A percentile compares a stretch with the other conserved stretches of the same genome.
These are phyloP conservation scores for Phyllosticta citribraziliensis DNA, from an alignment of 2,329 filamentous ascomycete genomes.

Conservation along the genomic window DNA sequence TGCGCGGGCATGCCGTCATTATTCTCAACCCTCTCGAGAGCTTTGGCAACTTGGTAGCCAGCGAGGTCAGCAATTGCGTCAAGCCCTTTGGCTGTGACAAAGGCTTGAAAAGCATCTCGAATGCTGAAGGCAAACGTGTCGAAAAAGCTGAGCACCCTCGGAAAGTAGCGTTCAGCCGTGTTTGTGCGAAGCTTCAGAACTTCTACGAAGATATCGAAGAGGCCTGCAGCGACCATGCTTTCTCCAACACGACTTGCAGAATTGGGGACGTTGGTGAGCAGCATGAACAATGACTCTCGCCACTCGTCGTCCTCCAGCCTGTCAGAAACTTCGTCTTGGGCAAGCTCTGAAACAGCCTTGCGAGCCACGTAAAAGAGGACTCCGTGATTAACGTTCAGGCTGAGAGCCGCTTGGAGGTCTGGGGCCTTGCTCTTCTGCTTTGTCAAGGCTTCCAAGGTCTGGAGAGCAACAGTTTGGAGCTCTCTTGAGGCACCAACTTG, in stretches of 20 bases:
- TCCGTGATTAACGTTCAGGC: slow-evolving; percentile 92
- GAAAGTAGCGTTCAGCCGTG: slow-evolving; percentile 74
- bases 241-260: slow-evolving; percentile 60
- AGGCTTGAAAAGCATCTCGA: slow-evolving; percentile 70
- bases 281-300: slow-evolving; percentile 81
- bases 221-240: slow-evolving; percentile 77
- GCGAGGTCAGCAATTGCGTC: slow-evolving; percentile 86
- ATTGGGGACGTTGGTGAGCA: slow-evolving; percentile 71
- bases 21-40: slow-evolving; percentile 54
- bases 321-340: slow-evolving; percentile 27
- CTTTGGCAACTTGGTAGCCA: slow-evolving; percentile 63
- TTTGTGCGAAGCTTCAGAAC: slow-evolving; percentile 73
- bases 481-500: slow-evolving; percentile 59
- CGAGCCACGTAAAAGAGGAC: slow-evolving; percentile 87
- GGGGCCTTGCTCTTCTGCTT: slow-evolving; percentile 65
- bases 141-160: slow-evolving; percentile 75
- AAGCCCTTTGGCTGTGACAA: slow-evolving; percentile 74
- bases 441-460: slow-evolving; percentile 74
- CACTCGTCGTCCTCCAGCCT: slow-evolving; percentile 60
- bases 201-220: slow-evolving; percentile 84
- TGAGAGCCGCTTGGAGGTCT: slow-evolving; percentile 84
- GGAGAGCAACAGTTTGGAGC: slow-evolving; percentile 73
- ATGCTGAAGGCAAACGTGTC: slow-evolving; percentile 81
- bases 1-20: slow-evolving; percentile 63
- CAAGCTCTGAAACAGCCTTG: slow-evolving; percentile 79